Evolutionary conservation across 1,284 basidiomycete species (phyloP).

Genomic region (Leccinum fallax): DNA sequence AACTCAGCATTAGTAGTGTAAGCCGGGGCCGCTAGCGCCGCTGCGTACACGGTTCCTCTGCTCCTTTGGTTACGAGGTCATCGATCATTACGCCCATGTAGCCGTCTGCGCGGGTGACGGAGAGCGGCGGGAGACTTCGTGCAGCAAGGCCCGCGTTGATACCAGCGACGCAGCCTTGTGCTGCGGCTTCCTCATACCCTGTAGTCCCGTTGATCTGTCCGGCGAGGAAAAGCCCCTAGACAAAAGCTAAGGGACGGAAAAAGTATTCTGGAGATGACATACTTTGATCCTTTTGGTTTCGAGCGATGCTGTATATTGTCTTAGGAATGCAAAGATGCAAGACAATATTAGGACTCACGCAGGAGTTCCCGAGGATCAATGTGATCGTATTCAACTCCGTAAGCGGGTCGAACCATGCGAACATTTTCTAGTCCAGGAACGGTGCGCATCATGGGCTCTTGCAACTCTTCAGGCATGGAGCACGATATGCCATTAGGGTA

Average conservation of each 20-base stretch:
- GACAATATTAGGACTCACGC: slow-evolving; percentile 44
- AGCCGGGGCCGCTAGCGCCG: neutral
- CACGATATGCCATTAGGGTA: slow-evolving; percentile 91
- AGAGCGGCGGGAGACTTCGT: slow-evolving; percentile 53
- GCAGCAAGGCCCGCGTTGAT: slow-evolving; percentile 84
- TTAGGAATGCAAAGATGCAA: slow-evolving; percentile 1
- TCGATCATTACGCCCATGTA: slow-evolving; percentile 91
- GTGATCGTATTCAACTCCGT: slow-evolving; percentile 92
- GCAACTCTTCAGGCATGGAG: slow-evolving; percentile 83
- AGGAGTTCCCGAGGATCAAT: slow-evolving; percentile 84
- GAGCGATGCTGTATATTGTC: slow-evolving; percentile 59
- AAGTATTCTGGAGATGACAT: slow-evolving; percentile 1
- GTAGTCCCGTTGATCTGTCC: slow-evolving; percentile 93
- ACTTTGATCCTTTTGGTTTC: slow-evolving; percentile 84
- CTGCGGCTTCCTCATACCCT: slow-evolving; percentile 91
- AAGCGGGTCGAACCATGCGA: slow-evolving; percentile 80
- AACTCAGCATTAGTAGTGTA: slow-evolving; percentile 10
- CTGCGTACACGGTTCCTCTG: slow-evolving; percentile 80
- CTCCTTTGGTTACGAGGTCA: slow-evolving; percentile 84
- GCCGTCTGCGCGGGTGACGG: slow-evolving; percentile 80
- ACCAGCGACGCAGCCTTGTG: slow-evolving; percentile 83
- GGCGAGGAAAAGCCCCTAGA: slow-evolving; percentile 79
- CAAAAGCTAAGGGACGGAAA: neutral
- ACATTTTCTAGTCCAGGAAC: slow-evolving; percentile 85
- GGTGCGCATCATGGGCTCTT: slow-evolving; percentile 78